Conservation (phyloP, 495 filamentous ascomycete genomes). For the Staphylotrichum longicolle region DNA sequence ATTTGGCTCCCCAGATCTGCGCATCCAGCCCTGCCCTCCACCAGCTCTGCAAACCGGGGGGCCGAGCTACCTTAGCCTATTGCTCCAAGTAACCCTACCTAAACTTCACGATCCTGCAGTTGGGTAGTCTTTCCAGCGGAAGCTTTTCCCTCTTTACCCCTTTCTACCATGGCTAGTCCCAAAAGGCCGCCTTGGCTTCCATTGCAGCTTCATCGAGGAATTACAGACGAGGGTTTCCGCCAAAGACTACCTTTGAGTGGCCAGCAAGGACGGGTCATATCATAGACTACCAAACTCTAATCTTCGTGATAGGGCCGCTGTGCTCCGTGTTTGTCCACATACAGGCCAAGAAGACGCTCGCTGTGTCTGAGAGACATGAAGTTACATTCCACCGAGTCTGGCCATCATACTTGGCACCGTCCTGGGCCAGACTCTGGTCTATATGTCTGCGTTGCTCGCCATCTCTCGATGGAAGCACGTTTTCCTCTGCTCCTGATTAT, state of each 20-base stretch:
- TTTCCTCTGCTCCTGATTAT: constrained; percentile 1
- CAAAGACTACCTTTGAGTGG: not conserved
- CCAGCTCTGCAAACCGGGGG: constrained; percentile 1
- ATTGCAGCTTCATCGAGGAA: constrained; percentile 1
- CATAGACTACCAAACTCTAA: no score
- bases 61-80: constrained; percentile 17
- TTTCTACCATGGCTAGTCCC: not conserved
- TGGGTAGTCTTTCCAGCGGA: not conserved
- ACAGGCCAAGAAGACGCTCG: not conserved
- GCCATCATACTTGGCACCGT: not conserved
- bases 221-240: not conserved
- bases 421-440: not conserved
- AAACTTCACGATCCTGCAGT: not conserved
- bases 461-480: constrained; percentile 2
- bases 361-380: not conserved
- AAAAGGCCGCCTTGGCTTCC: constrained; percentile 17
- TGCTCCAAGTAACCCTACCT: constrained; percentile 21
- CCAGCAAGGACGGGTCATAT: not conserved
- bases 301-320: not conserved
- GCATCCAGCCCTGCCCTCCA: not conserved
- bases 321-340: not conserved
- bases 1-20: not conserved
- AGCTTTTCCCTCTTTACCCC: not conserved
- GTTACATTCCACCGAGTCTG: no score
- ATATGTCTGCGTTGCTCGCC: constrained; percentile 17